These are phyloP conservation scores for Vaccinium macrocarpon DNA, from an alignment of 148 eudicot genomes.

Conservation along the genomic window DNA sequence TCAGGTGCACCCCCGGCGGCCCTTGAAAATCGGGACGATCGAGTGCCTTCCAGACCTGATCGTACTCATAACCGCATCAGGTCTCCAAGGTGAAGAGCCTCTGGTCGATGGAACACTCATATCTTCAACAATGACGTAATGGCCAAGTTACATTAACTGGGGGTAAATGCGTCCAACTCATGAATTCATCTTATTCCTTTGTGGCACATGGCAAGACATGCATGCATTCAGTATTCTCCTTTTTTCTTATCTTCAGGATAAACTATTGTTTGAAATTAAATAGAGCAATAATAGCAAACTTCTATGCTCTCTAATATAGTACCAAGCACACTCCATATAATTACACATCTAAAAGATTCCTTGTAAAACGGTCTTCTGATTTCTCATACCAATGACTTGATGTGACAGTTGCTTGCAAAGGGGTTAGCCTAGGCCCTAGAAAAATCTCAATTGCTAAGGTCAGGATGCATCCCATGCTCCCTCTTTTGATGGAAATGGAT, in stretches of 20 bases:
- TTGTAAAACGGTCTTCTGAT: neutral
- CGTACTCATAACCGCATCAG: no score
- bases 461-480: neutral
- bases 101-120: neutral
- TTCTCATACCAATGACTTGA: neutral
- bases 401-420: neutral
- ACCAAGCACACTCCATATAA: neutral
- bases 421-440: neutral
- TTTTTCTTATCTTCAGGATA: neutral
- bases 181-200: neutral
- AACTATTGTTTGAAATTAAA: neutral
- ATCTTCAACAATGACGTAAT: neutral
- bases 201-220: neutral
- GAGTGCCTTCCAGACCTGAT: accelerated
- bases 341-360: neutral
- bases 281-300: neutral
- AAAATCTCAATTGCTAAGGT: conserved; percentile 3
- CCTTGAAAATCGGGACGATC: no score
- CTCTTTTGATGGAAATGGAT: neutral
- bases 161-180: neutral
- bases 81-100: no score
- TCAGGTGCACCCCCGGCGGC: no score
- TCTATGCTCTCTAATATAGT: neutral
- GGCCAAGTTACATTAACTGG: neutral
- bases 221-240: neutral